A percentile compares a stretch with the other conserved stretches of the same genome.
These are phyloP conservation scores for Neurospora sp. DNA, from an alignment of 495 filamentous ascomycete genomes.

Conservation along the genomic window DNA sequence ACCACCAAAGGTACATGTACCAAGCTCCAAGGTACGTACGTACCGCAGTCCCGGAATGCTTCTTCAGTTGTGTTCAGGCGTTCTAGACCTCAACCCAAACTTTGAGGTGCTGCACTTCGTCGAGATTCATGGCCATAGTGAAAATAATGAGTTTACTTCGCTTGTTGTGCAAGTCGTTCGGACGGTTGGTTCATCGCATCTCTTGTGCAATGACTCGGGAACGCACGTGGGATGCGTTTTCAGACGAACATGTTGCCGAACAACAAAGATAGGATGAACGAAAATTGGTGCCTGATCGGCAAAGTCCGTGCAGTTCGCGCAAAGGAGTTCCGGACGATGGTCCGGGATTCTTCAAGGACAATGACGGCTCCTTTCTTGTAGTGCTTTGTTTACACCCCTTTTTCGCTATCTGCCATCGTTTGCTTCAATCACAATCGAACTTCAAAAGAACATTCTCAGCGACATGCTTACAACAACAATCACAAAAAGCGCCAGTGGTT, in stretches of 20 bases:
- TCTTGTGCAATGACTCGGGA: neutral
- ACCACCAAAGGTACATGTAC: neutral
- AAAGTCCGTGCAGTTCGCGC: neutral
- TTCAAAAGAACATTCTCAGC: neutral
- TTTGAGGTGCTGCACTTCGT: neutral
- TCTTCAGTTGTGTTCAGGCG: neutral
- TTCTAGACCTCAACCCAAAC: neutral
- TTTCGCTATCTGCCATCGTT: neutral
- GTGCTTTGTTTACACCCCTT: neutral
- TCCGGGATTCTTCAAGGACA: neutral
- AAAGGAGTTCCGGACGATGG: neutral
- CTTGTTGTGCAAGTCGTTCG: neutral
- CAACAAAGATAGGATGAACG: neutral
- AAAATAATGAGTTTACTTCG: neutral
- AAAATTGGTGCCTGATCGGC: neutral
- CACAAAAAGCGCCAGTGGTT: conserved; percentile 25
- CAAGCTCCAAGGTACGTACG: neutral
- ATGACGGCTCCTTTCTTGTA: neutral
- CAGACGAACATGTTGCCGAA: neutral
- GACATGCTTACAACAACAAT: neutral
- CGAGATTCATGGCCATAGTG: neutral
- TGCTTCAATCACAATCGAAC: neutral
- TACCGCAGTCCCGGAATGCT: neutral
- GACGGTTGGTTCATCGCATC: neutral
- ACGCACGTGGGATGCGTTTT: neutral